A percentile compares a stretch with the other conserved stretches of the same genome.
Conservation (phyloP, 2,329 filamentous ascomycete genomes). For the Daldinia eschscholtzii region DNA sequence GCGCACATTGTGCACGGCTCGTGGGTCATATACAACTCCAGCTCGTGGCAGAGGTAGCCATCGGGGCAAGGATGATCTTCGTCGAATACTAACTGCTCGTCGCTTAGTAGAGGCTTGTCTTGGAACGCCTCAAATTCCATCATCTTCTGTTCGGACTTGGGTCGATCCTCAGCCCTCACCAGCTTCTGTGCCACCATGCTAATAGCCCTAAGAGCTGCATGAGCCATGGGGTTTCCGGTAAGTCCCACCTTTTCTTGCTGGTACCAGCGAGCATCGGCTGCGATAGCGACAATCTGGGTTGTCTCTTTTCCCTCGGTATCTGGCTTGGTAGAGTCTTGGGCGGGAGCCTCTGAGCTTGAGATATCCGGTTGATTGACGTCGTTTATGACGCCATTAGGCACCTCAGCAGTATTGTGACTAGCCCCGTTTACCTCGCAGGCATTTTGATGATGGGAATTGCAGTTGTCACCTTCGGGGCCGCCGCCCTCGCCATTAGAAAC, state of each 20-base stretch:
- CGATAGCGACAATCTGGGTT: conserved; percentile 75
- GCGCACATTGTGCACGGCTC: conserved; percentile 97
- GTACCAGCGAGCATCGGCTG: conserved; percentile 81
- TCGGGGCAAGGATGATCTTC: conserved; percentile 76
- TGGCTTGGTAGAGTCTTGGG: conserved; percentile 28
- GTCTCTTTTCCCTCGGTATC: conserved; percentile 52
- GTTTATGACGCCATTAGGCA: conserved; percentile 9
- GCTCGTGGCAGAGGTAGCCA: conserved; percentile 92
- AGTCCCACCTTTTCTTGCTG: conserved; percentile 62
- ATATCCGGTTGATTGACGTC: conserved; percentile 24
- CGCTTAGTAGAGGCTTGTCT: conserved; percentile 74
- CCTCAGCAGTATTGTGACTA: neutral
- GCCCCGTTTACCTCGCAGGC: conserved; percentile 11
- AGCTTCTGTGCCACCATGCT: conserved; percentile 82
- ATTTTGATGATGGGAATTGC: conserved; percentile 9
- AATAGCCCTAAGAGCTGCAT: conserved; percentile 82
- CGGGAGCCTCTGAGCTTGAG: conserved; percentile 21
- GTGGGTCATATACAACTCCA: conserved; percentile 94
- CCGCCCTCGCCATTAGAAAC: conserved; percentile 20
- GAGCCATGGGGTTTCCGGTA: conserved; percentile 80
- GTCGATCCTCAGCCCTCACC: conserved; percentile 66
- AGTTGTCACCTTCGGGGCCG: conserved; percentile 19
- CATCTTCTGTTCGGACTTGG: conserved; percentile 54
- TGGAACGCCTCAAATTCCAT: conserved; percentile 74
- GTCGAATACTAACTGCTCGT: conserved; percentile 73